phyloP scores from a whole-genome alignment of 1,284 basidiomycete genomes.

The Hymenochaete sp. region DNA sequence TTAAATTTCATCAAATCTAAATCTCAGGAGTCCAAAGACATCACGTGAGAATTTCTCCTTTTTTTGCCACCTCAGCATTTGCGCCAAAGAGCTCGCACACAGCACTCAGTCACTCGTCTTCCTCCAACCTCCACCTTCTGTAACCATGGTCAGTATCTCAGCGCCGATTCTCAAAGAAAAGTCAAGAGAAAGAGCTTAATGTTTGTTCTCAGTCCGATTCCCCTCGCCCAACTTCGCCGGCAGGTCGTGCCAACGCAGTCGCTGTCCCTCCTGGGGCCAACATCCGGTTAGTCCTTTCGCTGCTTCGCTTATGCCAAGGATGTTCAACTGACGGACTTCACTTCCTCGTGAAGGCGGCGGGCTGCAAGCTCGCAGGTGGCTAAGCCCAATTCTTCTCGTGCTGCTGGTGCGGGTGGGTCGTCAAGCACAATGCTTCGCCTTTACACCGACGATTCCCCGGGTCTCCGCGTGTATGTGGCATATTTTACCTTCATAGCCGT shows the following conservation, averaged over 20 bases:
- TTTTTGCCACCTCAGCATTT: too few species aligned
- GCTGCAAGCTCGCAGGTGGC: constrained; percentile 64
- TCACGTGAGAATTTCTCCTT: too few species aligned
- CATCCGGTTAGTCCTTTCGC: constrained; percentile 45
- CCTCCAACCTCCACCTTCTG: too few species aligned
- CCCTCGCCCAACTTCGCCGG: constrained; percentile 34
- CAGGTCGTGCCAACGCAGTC: constrained; percentile 37
- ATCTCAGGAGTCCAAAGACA: too few species aligned
- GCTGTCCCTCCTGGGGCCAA: constrained; percentile 69
- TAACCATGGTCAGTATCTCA: too few species aligned
- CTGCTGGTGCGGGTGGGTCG: constrained; percentile 93
- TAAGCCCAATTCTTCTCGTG: constrained; percentile 82
- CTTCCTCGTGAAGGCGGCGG: constrained; percentile 54
- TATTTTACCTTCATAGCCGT: constrained; percentile 1
- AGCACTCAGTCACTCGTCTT: too few species aligned
- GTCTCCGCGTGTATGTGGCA: constrained; percentile 83
- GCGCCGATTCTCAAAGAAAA: too few species aligned
- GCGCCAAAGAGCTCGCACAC: too few species aligned
- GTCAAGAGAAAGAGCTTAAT: too few species aligned
- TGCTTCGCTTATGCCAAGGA: constrained; percentile 10
- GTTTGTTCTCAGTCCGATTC: constrained; percentile 60
- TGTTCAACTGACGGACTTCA: constrained; percentile 4
- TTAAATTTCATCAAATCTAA: too few species aligned
- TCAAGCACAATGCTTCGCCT: constrained; percentile 98
- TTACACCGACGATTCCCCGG: constrained; percentile 96